A percentile compares a stretch with the other conserved stretches of the same genome.
phyloP scores from a whole-genome alignment of 2,329 filamentous ascomycete species.

The Eutypella sp. region DNA sequence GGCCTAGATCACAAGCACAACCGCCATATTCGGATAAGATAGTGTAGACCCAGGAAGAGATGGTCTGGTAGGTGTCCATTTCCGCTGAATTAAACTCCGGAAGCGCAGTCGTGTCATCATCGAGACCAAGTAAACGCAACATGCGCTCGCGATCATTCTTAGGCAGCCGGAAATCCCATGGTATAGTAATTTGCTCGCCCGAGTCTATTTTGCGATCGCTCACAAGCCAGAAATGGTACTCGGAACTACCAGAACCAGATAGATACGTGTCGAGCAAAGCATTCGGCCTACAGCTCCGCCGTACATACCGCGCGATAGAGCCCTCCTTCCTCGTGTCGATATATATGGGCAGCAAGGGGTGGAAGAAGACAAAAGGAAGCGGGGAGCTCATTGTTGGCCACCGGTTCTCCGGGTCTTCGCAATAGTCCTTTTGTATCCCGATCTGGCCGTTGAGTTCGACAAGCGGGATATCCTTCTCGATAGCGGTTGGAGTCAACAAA shows the following conservation, averaged over 20 bases:
- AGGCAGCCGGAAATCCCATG: conserved; percentile 63
- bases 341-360: conserved; percentile 81
- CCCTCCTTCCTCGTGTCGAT: conserved; percentile 85
- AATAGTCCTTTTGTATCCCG: conserved; percentile 69
- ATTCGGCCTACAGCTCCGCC: conserved; percentile 88
- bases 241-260: conserved; percentile 66
- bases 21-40: conserved; percentile 75
- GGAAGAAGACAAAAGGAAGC: conserved; percentile 78
- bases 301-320: conserved; percentile 79
- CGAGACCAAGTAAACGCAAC: conserved; percentile 55
- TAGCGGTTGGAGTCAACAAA: conserved; percentile 46
- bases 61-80: conserved; percentile 50
- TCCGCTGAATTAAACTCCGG: conserved; percentile 53
- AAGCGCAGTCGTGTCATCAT: conserved; percentile 46
- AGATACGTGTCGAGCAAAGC: conserved; percentile 83
- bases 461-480: conserved; percentile 53
- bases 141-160: conserved; percentile 50
- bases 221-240: conserved; percentile 91
- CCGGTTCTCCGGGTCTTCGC: conserved; percentile 57
- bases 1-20: conserved; percentile 66
- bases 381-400: conserved; percentile 63
- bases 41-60: conserved; percentile 61
- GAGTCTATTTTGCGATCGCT: conserved; percentile 70
- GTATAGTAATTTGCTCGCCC: conserved; percentile 58
- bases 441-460: conserved; percentile 75